Base-by-base conservation (phyloP, 2,329 filamentous ascomycete species). In the Ceratocystis harringtonii region DNA sequence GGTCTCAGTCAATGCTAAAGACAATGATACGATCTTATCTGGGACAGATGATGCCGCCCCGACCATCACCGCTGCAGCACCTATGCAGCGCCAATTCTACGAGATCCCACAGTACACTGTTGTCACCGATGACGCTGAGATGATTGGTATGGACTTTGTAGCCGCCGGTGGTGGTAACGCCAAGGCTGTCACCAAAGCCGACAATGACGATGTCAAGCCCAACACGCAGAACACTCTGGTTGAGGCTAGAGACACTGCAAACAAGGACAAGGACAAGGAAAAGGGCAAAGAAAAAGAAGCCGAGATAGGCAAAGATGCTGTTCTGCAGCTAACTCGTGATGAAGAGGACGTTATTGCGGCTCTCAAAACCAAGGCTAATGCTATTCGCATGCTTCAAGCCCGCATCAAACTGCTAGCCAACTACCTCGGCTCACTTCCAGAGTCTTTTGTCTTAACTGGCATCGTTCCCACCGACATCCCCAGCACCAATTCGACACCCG, bases 81-180 rank as follows among this genome's bases (percentile, higher is more conserved):
- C 78, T 1, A 73, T 85, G 28, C 83, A 81, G 62, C 80, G 94
- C 68, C 87, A 84, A 71, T 97, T 97, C 75, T 84, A 87, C 67
- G 88, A 95, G 72, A 76, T 97, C 8, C 84, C 87, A 1, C 63
- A 64, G 41, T 97, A 94, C 74, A 87, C 87, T 0, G 86, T 97
- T 1, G 94, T 97, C 76, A 96, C 92, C 0, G 90, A 90, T 8
- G 92, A 97, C 74, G 92, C 92, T 1, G 94, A 99, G 75, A 96
- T 96, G 91, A 97, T 99, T 69, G 89, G 89, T 70, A 89, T 99
- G 71, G 91, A 96, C 75, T 95, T 92, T 69, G 88, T 99, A 22
- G 92, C 92, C 0, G 86, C 87, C 63, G 90, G 89, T 48, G 89
- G 88, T 60, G 89, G 89, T 61, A 92, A 89, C 71, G 92, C 91